Base-by-base conservation (phyloP, 1,284 basidiomycete species). In the Waitea zeae region DNA sequence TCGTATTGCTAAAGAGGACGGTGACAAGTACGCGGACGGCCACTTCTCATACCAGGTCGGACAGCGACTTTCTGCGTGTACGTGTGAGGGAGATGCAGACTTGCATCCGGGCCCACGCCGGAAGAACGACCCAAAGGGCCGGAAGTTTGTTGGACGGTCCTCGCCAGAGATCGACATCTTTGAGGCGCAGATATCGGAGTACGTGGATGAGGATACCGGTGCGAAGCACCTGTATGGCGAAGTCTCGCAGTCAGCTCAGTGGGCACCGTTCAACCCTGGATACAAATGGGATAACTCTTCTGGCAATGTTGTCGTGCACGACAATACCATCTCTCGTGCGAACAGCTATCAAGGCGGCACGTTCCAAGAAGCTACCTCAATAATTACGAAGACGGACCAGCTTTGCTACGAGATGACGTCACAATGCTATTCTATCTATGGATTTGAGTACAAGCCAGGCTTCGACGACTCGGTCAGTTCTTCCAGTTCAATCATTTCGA, bases 291-390 rank as follows among this genome's bases (percentile, higher is more conserved):
- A 69, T 38, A 78, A 69, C 47, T n/a, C n/a, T n/a, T n/a, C n/a
- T n/a, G n/a, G n/a, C n/a, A n/a, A n/a, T n/a, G 57, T 64, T 46
- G 67, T 73, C 45, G 57, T 60, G 14, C 54, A 69, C 2, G 58
- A 57, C 13, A 66, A 74, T 13, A 65, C 67, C 2, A 56, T 76
- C 38, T 67, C 61, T 46, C 67, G 80, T 49, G 36, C 56, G 42
- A 92, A 92, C 54, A 39, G 55, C 3, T 93, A 90, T 53, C 68
- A 63, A 35, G 89, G 88, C 17, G 79, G 78, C 20, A 49, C 58
- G 12, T 86, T 64, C 50, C 88, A 93, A 52, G 79, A 93, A 53
- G 80, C 83, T 12, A 50, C 79, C 15, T 83, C 78, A 2, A 71
- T 67, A 5, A 44, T 87, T 36, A 66, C 68, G 5, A 59, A 63